Percentiles rank a stretch among this genome's conserved stretches.
Evolutionary conservation across 169 alveolate genomes (phyloP).

Genomic region (Plasmodium coatneyi): DNA sequence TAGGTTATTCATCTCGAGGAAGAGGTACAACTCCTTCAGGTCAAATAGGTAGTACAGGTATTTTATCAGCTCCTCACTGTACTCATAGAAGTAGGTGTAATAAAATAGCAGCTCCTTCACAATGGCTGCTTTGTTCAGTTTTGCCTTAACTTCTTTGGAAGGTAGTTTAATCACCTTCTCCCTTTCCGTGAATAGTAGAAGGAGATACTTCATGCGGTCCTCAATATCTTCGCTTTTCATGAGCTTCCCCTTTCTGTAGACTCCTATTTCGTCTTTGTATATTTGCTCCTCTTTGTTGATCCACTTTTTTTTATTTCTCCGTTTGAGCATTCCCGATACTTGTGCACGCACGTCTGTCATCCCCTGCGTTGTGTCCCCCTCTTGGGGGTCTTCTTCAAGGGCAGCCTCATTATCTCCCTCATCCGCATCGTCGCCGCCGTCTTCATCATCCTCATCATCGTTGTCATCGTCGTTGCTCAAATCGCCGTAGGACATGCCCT

Average conservation of each 20-base stretch:
- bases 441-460: slow-evolving; percentile 76
- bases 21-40: slow-evolving; percentile 19
- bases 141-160: background rate
- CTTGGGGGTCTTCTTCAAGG: background rate
- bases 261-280: slow-evolving; percentile 26
- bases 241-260: slow-evolving; percentile 30
- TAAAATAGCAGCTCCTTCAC: slow-evolving; percentile 49
- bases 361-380: background rate
- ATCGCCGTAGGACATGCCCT: slow-evolving; percentile 80
- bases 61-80: slow-evolving; percentile 91
- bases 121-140: slow-evolving; percentile 2
- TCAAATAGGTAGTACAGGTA: slow-evolving; percentile 47
- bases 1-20: slow-evolving; percentile 38
- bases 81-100: slow-evolving; percentile 89
- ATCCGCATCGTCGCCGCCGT: background rate
- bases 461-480: slow-evolving; percentile 84
- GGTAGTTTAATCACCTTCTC: background rate
- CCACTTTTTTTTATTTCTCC: slow-evolving; percentile 8
- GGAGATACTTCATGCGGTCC: slow-evolving; percentile 68
- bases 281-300: slow-evolving; percentile 30
- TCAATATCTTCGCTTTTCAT: slow-evolving; percentile 68
- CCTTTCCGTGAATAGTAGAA: slow-evolving; percentile 17
- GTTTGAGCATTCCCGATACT: background rate
- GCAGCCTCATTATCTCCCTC: slow-evolving; percentile 14
- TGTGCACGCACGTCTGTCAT: background rate